Evolutionary conservation across 2,329 filamentous ascomycete genomes (phyloP).

Genomic region (Epichloe sp.): DNA sequence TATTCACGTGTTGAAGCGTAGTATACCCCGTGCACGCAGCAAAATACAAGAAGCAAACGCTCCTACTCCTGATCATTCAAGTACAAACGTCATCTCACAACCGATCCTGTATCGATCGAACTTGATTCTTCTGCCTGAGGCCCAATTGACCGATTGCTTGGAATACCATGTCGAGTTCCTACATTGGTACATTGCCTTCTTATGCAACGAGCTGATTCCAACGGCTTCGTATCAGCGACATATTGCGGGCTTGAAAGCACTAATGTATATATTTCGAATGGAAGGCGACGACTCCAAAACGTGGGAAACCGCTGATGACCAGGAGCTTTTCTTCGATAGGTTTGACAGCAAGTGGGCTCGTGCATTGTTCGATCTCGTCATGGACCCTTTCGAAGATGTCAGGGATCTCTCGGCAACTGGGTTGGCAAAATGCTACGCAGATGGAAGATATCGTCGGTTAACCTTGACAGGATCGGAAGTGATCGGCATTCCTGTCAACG

Average conservation of each 20-base stretch:
- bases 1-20: conserved; percentile 40
- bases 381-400: conserved; percentile 91
- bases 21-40: conserved; percentile 23
- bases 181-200: conserved; percentile 59
- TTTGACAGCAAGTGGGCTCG: conserved; percentile 42
- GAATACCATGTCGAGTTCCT: conserved; percentile 50
- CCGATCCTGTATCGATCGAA: conserved; percentile 26
- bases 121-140: conserved; percentile 24
- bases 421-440: conserved; percentile 34
- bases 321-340: conserved; percentile 25
- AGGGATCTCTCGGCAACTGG: conserved; percentile 43
- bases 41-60: conserved; percentile 22
- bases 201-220: conserved; percentile 61
- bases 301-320: conserved; percentile 27
- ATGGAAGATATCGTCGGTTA: conserved; percentile 20
- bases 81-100: conserved; percentile 9
- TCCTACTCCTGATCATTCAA: neutral
- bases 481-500: conserved; percentile 9
- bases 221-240: conserved; percentile 85
- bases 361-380: conserved; percentile 61
- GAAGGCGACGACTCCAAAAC: conserved; percentile 43
- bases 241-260: conserved; percentile 62
- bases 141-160: conserved; percentile 25
- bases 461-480: conserved; percentile 8
- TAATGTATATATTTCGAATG: conserved; percentile 53